Percentiles rank a stretch among this genome's conserved stretches.
Conservation (phyloP, 2,329 filamentous ascomycete species). For the Pseudocercospora fuligena region DNA sequence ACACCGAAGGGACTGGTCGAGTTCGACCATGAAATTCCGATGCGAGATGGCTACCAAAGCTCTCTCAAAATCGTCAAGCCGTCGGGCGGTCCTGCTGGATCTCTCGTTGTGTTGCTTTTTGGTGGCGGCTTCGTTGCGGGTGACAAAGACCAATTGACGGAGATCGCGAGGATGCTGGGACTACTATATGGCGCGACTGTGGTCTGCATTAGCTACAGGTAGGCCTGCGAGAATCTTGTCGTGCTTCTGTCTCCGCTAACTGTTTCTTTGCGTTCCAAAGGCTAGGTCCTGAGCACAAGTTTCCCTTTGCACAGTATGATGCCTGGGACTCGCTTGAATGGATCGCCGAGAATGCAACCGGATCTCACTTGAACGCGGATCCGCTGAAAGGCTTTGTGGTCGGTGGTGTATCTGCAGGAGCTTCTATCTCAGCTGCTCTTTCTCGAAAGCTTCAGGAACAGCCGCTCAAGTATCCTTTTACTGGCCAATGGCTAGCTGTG, state of each 20-base stretch:
- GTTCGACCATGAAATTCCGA: conserved; percentile 45
- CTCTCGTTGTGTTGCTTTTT: conserved; percentile 35
- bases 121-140: conserved; percentile 39
- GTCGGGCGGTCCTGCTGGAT: conserved; percentile 22
- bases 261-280: not conserved
- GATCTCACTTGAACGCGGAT: conserved; percentile 45
- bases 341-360: conserved; percentile 46
- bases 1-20: conserved; percentile 28
- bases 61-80: conserved; percentile 43
- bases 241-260: not conserved
- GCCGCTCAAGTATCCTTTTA: conserved; percentile 49
- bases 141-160: conserved; percentile 33
- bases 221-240: not conserved
- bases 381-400: conserved; percentile 54
- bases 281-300: conserved; percentile 54
- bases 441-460: conserved; percentile 50
- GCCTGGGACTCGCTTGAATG: conserved; percentile 54
- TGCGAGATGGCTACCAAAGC: conserved; percentile 43
- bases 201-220: conserved; percentile 50
- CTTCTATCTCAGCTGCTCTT: conserved; percentile 46
- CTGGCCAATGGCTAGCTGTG: conserved; percentile 54
- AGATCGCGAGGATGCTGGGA: conserved; percentile 33
- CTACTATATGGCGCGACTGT: conserved; percentile 46
- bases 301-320: conserved; percentile 52
- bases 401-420: conserved; percentile 56